Conservation (phyloP, 2,329 filamentous ascomycete genomes). For the Hymenoscyphus fructigenus region DNA sequence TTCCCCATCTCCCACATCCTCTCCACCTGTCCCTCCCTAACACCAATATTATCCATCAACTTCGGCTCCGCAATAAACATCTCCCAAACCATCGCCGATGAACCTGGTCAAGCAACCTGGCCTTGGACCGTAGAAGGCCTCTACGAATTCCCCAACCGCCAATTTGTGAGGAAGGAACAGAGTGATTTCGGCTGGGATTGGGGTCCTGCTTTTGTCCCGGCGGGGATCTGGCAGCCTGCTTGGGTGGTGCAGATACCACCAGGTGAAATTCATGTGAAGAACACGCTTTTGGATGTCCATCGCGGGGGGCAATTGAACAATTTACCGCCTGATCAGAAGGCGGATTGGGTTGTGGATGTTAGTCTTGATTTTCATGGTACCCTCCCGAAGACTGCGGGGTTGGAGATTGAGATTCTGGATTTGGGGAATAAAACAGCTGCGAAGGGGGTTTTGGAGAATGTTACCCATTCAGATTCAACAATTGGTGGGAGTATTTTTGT, state of each 20-base stretch:
- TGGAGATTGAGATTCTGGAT: conserved; percentile 50
- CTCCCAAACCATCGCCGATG: conserved; percentile 49
- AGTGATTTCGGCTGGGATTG: conserved; percentile 66
- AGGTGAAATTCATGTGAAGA: conserved; percentile 47
- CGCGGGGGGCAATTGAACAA: conserved; percentile 58
- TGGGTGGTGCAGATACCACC: conserved; percentile 52
- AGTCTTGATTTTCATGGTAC: conserved; percentile 57
- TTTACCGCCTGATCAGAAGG: conserved; percentile 53
- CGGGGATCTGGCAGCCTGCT: conserved; percentile 62
- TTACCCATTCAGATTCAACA: conserved; percentile 42
- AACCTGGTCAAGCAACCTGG: conserved; percentile 45
- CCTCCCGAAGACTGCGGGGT: conserved; percentile 42
- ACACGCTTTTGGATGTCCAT: conserved; percentile 58
- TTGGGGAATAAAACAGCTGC: conserved; percentile 41
- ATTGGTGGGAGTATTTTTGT: conserved; percentile 51
- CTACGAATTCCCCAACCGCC: conserved; percentile 53
- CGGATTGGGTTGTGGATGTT: conserved; percentile 60
- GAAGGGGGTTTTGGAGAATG: conserved; percentile 40
- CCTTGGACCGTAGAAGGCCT: conserved; percentile 47
- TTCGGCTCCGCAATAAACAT: conserved; percentile 58
- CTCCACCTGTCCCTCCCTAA: conserved; percentile 39
- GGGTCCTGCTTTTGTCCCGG: conserved; percentile 60
- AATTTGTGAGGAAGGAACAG: conserved; percentile 60
- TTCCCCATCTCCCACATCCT: conserved; percentile 55
- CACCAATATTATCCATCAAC: conserved; percentile 47